Conservation (phyloP, 352 stramenopile species). For the Phytopythium chamaehyphon region DNA sequence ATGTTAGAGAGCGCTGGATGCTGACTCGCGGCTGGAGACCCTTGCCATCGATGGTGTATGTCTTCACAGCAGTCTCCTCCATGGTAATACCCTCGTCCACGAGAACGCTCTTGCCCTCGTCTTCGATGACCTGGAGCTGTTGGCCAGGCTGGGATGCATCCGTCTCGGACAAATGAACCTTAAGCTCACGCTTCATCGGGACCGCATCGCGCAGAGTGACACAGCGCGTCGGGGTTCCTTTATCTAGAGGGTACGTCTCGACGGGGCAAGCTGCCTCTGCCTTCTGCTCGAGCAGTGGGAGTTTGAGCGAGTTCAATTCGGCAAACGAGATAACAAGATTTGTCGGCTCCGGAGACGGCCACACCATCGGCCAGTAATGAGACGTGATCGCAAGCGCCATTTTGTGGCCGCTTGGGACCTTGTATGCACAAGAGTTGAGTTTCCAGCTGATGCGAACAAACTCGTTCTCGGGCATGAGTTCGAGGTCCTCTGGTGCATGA, state of each 20-base stretch:
- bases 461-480: slow-evolving; percentile 28
- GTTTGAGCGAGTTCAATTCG: slow-evolving; percentile 23
- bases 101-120: slow-evolving; percentile 44
- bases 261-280: slow-evolving; percentile 18
- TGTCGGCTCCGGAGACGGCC: slow-evolving; percentile 38
- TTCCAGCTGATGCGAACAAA: slow-evolving; percentile 21
- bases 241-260: slow-evolving; percentile 28
- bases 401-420: slow-evolving; percentile 20
- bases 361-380: slow-evolving; percentile 50
- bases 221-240: slow-evolving; percentile 18
- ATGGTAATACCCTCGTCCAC: slow-evolving; percentile 42
- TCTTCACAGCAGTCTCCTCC: slow-evolving; percentile 41
- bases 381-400: slow-evolving; percentile 34
- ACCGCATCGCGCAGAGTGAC: slow-evolving; percentile 30
- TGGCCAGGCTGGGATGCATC: slow-evolving; percentile 21
- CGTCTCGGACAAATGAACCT: slow-evolving; percentile 32
- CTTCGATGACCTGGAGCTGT: slow-evolving; percentile 29
- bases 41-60: slow-evolving; percentile 32
- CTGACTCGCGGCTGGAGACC: slow-evolving; percentile 24
- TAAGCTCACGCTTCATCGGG: slow-evolving; percentile 26
- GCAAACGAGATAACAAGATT: slow-evolving; percentile 26
- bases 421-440: slow-evolving; percentile 46
- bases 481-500: slow-evolving; percentile 23
- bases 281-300: slow-evolving; percentile 22
- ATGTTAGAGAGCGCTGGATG: slow-evolving; percentile 36